phyloP scores from a whole-genome alignment of 352 stramenopile genomes.

The Phytophthora fragariae region DNA sequence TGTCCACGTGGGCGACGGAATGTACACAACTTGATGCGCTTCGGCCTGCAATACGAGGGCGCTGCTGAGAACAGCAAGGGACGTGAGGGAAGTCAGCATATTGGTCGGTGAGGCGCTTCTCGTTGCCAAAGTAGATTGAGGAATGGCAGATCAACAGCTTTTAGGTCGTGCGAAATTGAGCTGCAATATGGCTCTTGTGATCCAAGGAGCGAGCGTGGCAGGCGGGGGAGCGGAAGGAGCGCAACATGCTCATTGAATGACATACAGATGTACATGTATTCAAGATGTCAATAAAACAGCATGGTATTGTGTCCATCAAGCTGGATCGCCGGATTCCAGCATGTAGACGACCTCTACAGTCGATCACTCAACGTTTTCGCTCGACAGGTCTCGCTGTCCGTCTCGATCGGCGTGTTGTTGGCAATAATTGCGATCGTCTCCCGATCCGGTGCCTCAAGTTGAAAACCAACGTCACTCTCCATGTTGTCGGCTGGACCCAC shows the following conservation, averaged over 20 bases:
- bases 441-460: neutral
- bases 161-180: too few relatives aligned
- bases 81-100: constrained; percentile 25
- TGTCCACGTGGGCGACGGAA: constrained; percentile 47
- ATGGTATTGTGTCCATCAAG: neutral
- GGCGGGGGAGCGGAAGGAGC: neutral
- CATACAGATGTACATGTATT: neutral
- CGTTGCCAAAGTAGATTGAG: neutral
- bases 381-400: neutral
- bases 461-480: neutral
- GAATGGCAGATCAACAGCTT: constrained; percentile 11
- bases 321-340: neutral
- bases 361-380: neutral
- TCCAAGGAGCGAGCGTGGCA: neutral
- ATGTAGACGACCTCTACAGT: neutral
- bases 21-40: constrained; percentile 48
- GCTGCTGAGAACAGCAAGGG: constrained; percentile 25
- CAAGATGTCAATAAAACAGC: neutral
- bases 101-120: neutral
- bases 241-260: neutral
- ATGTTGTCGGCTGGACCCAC: neutral
- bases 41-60: constrained; percentile 29
- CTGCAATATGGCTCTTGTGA: neutral
- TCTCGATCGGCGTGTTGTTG: neutral
- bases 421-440: neutral